Evolutionary conservation across 805 yeast species (phyloP), one percentile per base, ranked within the genome.

Genomic region (Schwanniomyces yamadae): DNA sequence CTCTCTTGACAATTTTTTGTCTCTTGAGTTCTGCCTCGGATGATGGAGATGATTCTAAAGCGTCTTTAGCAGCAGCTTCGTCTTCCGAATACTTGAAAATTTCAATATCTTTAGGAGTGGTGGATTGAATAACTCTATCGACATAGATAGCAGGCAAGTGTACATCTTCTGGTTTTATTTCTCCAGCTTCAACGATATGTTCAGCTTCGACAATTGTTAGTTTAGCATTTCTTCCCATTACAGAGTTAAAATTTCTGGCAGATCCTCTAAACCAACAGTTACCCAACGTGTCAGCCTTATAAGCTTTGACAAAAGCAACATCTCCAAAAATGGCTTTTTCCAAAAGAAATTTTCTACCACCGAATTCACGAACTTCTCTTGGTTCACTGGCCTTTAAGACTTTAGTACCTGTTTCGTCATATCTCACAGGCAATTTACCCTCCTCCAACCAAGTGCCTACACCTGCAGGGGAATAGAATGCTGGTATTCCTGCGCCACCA

Each of bases 131-230:
- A 13, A 73, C 57, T 21, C 55, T 45, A 40, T 56, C 45, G 20
- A 73, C 77, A 42, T 69, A 69, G 30, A 71, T 56, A 0, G 74
- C 69, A 3, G 75, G 77, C 18, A 73, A 55, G 41, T 73, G 77
- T 17, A 73, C 69, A 38, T 65, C 65, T 36, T 68, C 68, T 1
- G 77, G 73, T 10, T 48, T 39, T 22, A 73, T 61, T 10, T 58
- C 66, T 13, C 77, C 77, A 2, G 66, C 61, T 37, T 67, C 64
- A 17, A 72, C 77, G 34, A 73, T 71, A 38, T 70, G 55, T 42
- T 73, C 77, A 14, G 76, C 77, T 53, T 73, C 78, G 2, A 71
- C 77, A 33, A 73, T 61, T n/a, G 75, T 69, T 23, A 61, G 44
- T 26, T 56, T 59, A 6, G 75, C 74, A 19, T 69, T 71, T 39